phyloP scores from a whole-genome alignment of 2,329 filamentous ascomycete genomes.

The Pyrenophora teres region DNA sequence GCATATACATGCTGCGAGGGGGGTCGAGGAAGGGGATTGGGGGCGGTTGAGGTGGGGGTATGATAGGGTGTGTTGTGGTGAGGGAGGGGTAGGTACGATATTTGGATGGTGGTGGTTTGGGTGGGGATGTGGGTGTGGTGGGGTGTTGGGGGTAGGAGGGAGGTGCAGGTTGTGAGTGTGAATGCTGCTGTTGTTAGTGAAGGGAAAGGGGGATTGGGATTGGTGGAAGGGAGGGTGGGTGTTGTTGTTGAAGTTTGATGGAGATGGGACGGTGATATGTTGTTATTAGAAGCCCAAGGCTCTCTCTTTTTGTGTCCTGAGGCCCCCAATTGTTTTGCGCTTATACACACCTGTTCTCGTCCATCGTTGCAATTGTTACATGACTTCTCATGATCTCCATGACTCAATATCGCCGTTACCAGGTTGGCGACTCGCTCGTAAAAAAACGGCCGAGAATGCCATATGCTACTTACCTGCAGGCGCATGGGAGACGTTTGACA shows the following conservation, averaged over 20 bases:
- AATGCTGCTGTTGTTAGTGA: constrained; percentile 16
- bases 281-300: no score
- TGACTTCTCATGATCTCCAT: no score
- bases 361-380: no score
- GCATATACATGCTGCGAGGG: constrained; percentile 77
- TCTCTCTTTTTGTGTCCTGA: no score
- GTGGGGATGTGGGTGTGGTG: constrained; percentile 9
- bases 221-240: neutral
- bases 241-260: constrained; percentile 5
- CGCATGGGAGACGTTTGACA: neutral
- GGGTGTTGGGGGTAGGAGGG: neutral
- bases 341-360: no score
- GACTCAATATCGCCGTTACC: no score
- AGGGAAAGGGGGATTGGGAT: no score
- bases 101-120: neutral
- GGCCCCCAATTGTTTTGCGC: no score
- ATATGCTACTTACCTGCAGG: no score
- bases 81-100: constrained; percentile 17
- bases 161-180: constrained; percentile 10
- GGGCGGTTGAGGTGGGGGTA: constrained; percentile 70
- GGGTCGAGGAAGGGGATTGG: constrained; percentile 69
- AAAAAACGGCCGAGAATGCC: no score
- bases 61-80: constrained; percentile 55
- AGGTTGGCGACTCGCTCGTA: no score
- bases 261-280: neutral